These are phyloP conservation scores for Penicillium dipodomyicola DNA, from an alignment of 495 filamentous ascomycete species.

Conservation along the genomic window DNA sequence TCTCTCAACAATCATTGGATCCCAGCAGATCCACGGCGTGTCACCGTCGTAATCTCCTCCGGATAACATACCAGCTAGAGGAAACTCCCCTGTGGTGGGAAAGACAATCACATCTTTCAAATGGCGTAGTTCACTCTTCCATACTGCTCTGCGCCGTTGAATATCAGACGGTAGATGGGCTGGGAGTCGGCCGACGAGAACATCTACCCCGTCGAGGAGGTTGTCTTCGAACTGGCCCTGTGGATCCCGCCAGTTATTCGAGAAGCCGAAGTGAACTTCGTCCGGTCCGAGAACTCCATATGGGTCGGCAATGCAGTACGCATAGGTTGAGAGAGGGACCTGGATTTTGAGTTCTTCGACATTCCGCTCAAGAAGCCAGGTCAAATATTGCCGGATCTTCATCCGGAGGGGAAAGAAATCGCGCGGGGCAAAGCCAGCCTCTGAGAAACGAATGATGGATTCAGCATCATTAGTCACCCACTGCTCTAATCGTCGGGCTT, in stretches of 20 bases:
- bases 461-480: slow-evolving; percentile 38
- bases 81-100: slow-evolving; percentile 61
- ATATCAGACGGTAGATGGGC: slow-evolving; percentile 81
- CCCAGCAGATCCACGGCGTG: slow-evolving; percentile 88
- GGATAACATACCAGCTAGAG: slow-evolving; percentile 77
- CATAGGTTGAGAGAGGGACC: slow-evolving; percentile 70
- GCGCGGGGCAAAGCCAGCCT: slow-evolving; percentile 64
- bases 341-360: slow-evolving; percentile 66
- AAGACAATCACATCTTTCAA: slow-evolving; percentile 89
- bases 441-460: slow-evolving; percentile 36
- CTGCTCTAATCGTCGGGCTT: slow-evolving; percentile 32
- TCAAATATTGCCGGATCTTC: slow-evolving; percentile 53
- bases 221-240: slow-evolving; percentile 58
- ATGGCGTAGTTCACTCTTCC: slow-evolving; percentile 64
- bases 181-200: slow-evolving; percentile 83
- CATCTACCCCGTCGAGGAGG: slow-evolving; percentile 63
- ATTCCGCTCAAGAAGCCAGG: slow-evolving; percentile 52
- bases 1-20: slow-evolving; percentile 65
- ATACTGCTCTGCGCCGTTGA: slow-evolving; percentile 65
- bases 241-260: slow-evolving; percentile 55
- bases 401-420: slow-evolving; percentile 58
- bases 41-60: slow-evolving; percentile 97
- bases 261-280: slow-evolving; percentile 81
- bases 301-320: slow-evolving; percentile 81
- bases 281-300: slow-evolving; percentile 64